Evolutionary conservation across 805 yeast genomes (phyloP), one percentile per base, ranked within the genome.

Genomic region (Yamadazyma ubonensis): DNA sequence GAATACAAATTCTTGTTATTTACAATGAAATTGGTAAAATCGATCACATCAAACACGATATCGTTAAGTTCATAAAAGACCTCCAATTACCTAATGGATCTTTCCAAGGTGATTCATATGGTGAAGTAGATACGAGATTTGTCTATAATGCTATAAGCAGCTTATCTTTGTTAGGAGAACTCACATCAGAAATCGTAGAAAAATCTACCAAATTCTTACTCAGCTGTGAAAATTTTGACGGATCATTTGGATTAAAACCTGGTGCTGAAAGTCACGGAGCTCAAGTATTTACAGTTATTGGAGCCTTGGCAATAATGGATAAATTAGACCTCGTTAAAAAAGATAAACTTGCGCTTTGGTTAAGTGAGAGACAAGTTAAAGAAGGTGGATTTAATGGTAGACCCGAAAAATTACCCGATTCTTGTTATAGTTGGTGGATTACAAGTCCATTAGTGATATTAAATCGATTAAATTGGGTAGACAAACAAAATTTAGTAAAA

Each of bases 371-470:
- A 43, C 99, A 93, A 60, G 75, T 87, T 6, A 48, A 58, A 19
- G 72, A 76, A 5, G 99, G 99, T 5, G 99, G 99, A 0, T 70
- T 93, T 40, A 93, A 93, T 56, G 99, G 99, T 0, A 75, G 99
- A 36, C 96, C 98, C 0, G 96, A 93, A 43, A 93, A 93, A 58
- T 65, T 88, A 14, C 96, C 98, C 0, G 99, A 93, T 61, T 96
- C 87, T n/a, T 93, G 99, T 58, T 93, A 93, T 58, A 81, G 93
- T 51, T 93, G 97, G 96, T 93, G 99, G 99, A 95, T 89, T 7
- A 59, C 89, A 16, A 83, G 95, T 2, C 75, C 88, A 2, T 62
- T 90, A 42, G 74, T 84, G 0, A 80, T 87, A 26, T 67, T 91
- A 15, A 76, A 67, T 0, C 79, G 76, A 45, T 58, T 80, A 14